Evolutionary conservation across 371 early-diverging fungal genomes (phyloP).

Genomic region (Mucor plumbeus): DNA sequence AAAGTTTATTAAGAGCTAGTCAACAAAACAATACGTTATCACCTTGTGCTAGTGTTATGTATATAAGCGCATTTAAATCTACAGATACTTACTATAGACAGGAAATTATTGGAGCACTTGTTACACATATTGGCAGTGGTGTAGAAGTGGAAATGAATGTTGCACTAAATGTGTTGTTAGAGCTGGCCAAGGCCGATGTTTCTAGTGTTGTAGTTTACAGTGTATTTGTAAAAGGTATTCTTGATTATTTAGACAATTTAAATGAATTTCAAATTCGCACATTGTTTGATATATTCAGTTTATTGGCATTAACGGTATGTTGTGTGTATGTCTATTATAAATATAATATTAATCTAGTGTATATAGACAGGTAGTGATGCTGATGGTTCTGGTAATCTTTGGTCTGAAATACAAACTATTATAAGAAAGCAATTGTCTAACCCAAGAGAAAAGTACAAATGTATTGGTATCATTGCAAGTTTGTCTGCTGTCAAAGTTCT

Average conservation of each 20-base stretch:
- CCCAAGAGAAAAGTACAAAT: conserved; percentile 70
- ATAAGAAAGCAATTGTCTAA: conserved; percentile 85
- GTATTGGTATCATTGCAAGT: conserved; percentile 78
- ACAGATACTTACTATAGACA: conserved; percentile 73
- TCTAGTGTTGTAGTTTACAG: conserved; percentile 61
- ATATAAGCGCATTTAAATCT: conserved; percentile 56
- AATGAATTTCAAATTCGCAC: conserved; percentile 67
- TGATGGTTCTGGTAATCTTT: conserved; percentile 43
- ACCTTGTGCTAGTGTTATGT: conserved; percentile 56
- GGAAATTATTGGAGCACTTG: conserved; percentile 77
- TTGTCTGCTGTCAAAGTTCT: conserved; percentile 75
- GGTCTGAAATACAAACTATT: conserved; percentile 76
- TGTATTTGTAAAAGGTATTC: conserved; percentile 77
- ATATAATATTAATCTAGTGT: too few relatives aligned
- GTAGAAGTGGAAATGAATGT: conserved; percentile 70
- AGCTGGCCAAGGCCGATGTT: conserved; percentile 58
- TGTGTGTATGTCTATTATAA: background rate
- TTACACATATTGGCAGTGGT: conserved; percentile 86
- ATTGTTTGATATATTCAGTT: conserved; percentile 75
- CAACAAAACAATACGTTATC: conserved; percentile 51
- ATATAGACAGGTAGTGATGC: conserved; percentile 22
- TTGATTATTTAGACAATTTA: conserved; percentile 81
- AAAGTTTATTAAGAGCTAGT: conserved; percentile 64
- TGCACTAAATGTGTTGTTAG: conserved; percentile 63
- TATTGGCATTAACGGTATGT: conserved; percentile 64